These are phyloP conservation scores for Chlamydomonas incerta DNA, from an alignment of 139 green algal species.

Conservation along the genomic window DNA sequence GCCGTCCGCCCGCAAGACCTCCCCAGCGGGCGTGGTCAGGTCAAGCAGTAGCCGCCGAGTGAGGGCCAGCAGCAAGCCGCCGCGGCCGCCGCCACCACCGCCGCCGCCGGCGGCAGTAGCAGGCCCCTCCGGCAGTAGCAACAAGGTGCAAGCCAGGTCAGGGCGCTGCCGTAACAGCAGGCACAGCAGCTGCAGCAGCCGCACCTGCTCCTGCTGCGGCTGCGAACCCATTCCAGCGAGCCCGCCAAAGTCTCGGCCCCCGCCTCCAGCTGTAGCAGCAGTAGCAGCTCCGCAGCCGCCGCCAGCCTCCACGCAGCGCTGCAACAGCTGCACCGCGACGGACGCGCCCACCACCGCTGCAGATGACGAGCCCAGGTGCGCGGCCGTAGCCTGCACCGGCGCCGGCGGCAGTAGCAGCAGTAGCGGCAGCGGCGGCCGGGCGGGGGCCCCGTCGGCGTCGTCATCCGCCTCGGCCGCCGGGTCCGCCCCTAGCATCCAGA, in stretches of 20 bases:
- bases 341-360: background rate
- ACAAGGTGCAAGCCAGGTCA: background rate
- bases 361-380: background rate
- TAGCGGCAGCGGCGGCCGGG: too few species aligned
- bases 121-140: too few species aligned
- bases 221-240: too few species aligned
- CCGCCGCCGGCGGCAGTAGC: background rate
- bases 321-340: background rate
- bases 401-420: too few species aligned
- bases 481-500: too few species aligned
- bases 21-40: background rate
- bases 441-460: too few species aligned
- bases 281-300: background rate
- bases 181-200: constrained; percentile 27
- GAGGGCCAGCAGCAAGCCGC: background rate
- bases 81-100: background rate
- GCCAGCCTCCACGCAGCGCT: background rate
- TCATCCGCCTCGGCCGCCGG: too few species aligned
- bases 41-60: constrained; percentile 11
- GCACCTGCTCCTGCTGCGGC: background rate
- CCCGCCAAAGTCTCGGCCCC: background rate
- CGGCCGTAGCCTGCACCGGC: background rate
- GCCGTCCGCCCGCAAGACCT: too few species aligned
- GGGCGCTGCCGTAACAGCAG: background rate
- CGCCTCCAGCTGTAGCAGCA: background rate